Percentiles rank a stretch among this genome's conserved stretches.
phyloP scores from a whole-genome alignment of 2,329 filamentous ascomycete genomes.

The Fusarium avenaceum region DNA sequence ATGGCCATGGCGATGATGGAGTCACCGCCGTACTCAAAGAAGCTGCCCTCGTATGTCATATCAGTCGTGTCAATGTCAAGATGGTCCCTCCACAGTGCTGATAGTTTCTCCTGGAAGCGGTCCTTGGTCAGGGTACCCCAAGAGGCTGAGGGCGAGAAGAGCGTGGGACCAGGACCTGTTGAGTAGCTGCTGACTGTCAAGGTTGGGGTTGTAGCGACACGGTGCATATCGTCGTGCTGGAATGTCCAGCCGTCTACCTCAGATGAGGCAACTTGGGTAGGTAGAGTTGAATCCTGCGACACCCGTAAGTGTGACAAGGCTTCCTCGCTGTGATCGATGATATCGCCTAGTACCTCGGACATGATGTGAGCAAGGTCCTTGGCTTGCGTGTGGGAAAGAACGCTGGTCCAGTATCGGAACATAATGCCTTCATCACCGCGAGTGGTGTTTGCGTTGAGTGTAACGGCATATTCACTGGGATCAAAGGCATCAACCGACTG shows the following conservation, averaged over 20 bases:
- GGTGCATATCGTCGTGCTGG: background rate
- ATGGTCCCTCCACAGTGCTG: conserved; percentile 26
- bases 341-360: conserved; percentile 34
- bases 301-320: conserved; percentile 34
- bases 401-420: conserved; percentile 42
- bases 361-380: conserved; percentile 32
- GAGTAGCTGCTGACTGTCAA: conserved; percentile 17
- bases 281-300: background rate
- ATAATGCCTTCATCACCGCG: conserved; percentile 44
- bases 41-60: conserved; percentile 30
- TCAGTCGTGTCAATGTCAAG: conserved; percentile 8
- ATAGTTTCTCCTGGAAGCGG: conserved; percentile 28
- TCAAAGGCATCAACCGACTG: conserved; percentile 41
- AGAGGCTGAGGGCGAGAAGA: no score
- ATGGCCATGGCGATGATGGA: conserved; percentile 45
- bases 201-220: background rate
- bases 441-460: conserved; percentile 50
- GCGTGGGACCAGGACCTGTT: no score
- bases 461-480: conserved; percentile 52
- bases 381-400: conserved; percentile 37
- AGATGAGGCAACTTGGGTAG: background rate
- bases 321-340: conserved; percentile 37
- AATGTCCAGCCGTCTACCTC: background rate
- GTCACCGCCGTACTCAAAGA: conserved; percentile 40
- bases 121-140: background rate